Evolutionary conservation across 2,329 filamentous ascomycete species (phyloP).

Genomic region (Trichoderma guizhouense): DNA sequence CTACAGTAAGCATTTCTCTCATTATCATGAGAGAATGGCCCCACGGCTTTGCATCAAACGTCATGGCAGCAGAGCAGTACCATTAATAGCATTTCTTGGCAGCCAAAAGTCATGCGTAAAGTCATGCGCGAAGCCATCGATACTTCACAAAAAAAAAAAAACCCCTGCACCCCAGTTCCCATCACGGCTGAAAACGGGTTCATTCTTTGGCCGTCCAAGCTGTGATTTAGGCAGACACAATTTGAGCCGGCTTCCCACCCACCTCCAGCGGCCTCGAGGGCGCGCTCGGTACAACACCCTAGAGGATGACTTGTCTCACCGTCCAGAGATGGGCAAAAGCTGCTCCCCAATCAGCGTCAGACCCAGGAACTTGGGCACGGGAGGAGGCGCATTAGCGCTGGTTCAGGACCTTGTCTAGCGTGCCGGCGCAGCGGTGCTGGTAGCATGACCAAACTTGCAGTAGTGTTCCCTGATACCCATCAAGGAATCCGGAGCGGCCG

Average conservation of each 20-base stretch:
- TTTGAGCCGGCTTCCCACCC: neutral
- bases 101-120: neutral
- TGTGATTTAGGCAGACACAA: neutral
- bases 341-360: neutral
- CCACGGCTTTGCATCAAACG: neutral
- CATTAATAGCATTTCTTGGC: neutral
- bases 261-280: neutral
- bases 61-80: neutral
- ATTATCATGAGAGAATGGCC: neutral
- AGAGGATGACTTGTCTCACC: neutral
- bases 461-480: neutral
- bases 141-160: neutral
- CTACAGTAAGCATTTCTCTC: neutral
- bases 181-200: neutral
- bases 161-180: neutral
- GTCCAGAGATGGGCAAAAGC: neutral
- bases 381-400: conserved; percentile 14
- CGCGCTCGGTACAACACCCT: neutral
- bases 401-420: conserved; percentile 15
- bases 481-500: neutral
- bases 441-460: neutral
- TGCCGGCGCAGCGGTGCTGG: conserved; percentile 10
- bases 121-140: neutral
- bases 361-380: conserved; percentile 17
- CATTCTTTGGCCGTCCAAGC: neutral